Base-by-base conservation (phyloP, 176 grass and related monocot species). In the Oryza meyeriana region DNA sequence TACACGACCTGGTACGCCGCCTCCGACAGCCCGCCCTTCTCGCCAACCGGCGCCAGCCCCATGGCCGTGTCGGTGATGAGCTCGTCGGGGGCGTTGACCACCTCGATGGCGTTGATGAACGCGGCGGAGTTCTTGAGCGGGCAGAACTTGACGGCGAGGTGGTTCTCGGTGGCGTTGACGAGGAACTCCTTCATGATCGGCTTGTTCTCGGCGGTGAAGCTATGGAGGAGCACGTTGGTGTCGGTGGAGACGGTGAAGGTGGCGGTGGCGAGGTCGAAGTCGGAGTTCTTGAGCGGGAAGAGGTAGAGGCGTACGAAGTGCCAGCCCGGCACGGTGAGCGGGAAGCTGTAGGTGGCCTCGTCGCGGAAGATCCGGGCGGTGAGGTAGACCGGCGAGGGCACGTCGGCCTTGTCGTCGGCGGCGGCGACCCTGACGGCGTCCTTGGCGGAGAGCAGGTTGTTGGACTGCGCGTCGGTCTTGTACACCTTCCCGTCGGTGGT, bases 101-200 rank as follows among this genome's bases (percentile, higher is more conserved):
- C 90, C 86, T 98, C 95, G 66, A 98, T 91, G 72, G 74, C 95
- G 74, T 98, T 98, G 28, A 98, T 81, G 86, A 98, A 98, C 30
- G 95, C 95, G 4, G 75, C 92, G 12, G 90, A 89, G 67, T 88
- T 52, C 31, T 30, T 41, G 42, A 91, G 72, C 42, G 95, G 95
- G 61, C 30, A 29, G 83, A 98, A 94, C 78, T 76, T 83, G 36
- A 98, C 3, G 17, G 84, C 80, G 2, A 98, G 75, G 72, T 50
- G 84, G 69, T 85, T 88, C 50, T 88, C 66, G 28, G 95, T 98
- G 52, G 88, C 88, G 57, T 95, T 98, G 14, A 98, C 1, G 12
- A 98, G 47, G 78, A 75, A 98, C 88, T 98, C 95, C 79, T 93
- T 98, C 59, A 98, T 36, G 1, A 80, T 81, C 20, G 79, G 85